Base-by-base conservation (phyloP, 441 rosid genomes). In the Croton setiger region DNA sequence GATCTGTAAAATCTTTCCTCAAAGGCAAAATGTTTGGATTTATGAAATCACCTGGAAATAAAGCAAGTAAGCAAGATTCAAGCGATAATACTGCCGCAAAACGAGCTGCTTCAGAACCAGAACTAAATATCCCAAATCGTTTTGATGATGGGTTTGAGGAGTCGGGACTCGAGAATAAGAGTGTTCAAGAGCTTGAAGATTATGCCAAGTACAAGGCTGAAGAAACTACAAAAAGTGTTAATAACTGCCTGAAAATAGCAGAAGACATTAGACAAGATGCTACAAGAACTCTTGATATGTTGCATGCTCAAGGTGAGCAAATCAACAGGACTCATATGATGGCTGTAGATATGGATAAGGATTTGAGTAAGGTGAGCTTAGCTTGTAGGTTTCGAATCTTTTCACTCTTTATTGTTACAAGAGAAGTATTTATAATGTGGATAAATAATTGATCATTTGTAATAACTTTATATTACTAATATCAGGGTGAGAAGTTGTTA, bases 401-500 rank as follows among this genome's bases (percentile, higher is more conserved):
- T n/a, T n/a, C n/a, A n/a, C n/a, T n/a, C 52, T 4, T 21, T 10
- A 4, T 21, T 12, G n/a, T 13, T 6, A 14, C 21, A 17, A 10
- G 51, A 41, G 12, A 41, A 37, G 21, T 15, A 35, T 56, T 44
- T 5, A 9, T 36, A 15, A 35, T 27, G 15, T 23, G 5, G 62
- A 15, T 44, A 12, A 8, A 14, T 44, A 43, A 36, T 1, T 8
- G 5, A 39, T 5, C 7, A 39, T 52, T 52, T 21, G 11, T 8
- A 18, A 60, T 56, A 39, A 43, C 31, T 36, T 54, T 70, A 36
- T 48, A 69, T 31, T 68, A 66, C 44, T 31, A 58, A 63, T 83
- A 67, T 48, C 76, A 93, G 98, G 98, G 98, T 66, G 98, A 93
- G 78, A 93, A 90, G 88, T 91, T 90, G 47, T 80, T 93, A 64